phyloP scores from a whole-genome alignment of 305 asterid genomes.

The Lippia alba region DNA sequence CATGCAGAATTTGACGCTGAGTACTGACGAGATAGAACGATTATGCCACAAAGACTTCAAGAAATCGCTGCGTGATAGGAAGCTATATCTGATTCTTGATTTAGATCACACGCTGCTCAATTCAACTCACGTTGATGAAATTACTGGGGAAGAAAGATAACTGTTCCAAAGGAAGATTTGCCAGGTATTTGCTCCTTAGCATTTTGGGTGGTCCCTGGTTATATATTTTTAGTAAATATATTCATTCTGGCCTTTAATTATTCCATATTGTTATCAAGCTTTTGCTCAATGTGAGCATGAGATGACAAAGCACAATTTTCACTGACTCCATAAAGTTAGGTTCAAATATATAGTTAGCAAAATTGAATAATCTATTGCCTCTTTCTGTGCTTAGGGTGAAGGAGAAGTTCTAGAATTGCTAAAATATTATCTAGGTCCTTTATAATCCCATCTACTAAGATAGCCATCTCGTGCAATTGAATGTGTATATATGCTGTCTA shows the following conservation, averaged over 20 bases:
- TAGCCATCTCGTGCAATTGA: background rate
- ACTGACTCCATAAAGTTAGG: background rate
- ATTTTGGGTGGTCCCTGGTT: slow-evolving; percentile 22
- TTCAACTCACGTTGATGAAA: slow-evolving; percentile 69
- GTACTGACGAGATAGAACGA: slow-evolving; percentile 72
- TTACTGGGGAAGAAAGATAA: slow-evolving; percentile 63
- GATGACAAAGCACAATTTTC: background rate
- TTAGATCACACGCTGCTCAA: slow-evolving; percentile 91
- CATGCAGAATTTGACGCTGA: slow-evolving; percentile 82
- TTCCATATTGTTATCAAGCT: background rate
- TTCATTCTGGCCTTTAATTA: background rate
- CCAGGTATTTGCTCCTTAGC: slow-evolving; percentile 58
- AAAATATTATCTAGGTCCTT: background rate
- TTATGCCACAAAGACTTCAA: slow-evolving; percentile 78
- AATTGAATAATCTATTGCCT: no score
- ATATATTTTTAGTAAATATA: background rate
- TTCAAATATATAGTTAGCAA: no score
- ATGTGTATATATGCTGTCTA: background rate
- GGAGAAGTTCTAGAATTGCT: slow-evolving; percentile 6
- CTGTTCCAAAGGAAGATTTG: slow-evolving; percentile 52
- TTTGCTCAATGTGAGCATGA: background rate
- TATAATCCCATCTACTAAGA: background rate
- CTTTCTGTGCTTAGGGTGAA: background rate
- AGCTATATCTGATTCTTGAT: slow-evolving; percentile 89
- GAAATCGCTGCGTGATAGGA: slow-evolving; percentile 58